Evolutionary conservation across 139 green algal genomes (phyloP), one percentile per base, ranked within the genome.

Genomic region (Asterochloris erici): DNA sequence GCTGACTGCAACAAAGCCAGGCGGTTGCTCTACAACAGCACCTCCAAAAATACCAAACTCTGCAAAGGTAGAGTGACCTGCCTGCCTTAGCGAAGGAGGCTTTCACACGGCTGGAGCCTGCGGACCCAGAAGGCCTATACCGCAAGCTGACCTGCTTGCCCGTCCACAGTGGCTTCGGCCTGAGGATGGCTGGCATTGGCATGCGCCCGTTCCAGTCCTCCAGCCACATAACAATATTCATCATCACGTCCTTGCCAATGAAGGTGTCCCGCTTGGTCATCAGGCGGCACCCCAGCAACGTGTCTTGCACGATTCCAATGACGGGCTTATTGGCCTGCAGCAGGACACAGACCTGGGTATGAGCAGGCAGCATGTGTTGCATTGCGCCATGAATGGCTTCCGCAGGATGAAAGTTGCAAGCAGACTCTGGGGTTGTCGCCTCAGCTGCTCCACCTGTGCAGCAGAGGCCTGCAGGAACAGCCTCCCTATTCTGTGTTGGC

Each of bases 211-310:
- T 91, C 94, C 95, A 99, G 85, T 96, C 90, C 84, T 96, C 92
- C 84, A 97, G 87, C 91, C 96, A 97, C 95, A 99, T 97, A 17
- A 99, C 85, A 66, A 98, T 96, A 89, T 98, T 99, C 91, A 98
- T 98, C 81, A 99, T 95, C n/a, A 98, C 19, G 71, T 99, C 94
- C 86, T 94, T 95, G 82, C 94, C 88, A 62, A 99, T 98, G 90
- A 99, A 99, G 13, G 93, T 97, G 92, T 99, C 97, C 16, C 97
- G 92, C 90, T 98, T 98, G 47, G 96, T 98, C 86, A 99, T 98
- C 61, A 98, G 89, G 61, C 96, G 91, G 82, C 84, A 95, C 21
- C 92, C 97, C 83, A 99, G 91, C 64, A 99, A 91, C 24, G 95
- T 92, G 90, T 99, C 97, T 87, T 99, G 96, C 88, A 99, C 97